Evolutionary conservation across 2,329 filamentous ascomycete species (phyloP), one percentile per base, ranked within the genome.

Genomic region (Nemania diffusa): DNA sequence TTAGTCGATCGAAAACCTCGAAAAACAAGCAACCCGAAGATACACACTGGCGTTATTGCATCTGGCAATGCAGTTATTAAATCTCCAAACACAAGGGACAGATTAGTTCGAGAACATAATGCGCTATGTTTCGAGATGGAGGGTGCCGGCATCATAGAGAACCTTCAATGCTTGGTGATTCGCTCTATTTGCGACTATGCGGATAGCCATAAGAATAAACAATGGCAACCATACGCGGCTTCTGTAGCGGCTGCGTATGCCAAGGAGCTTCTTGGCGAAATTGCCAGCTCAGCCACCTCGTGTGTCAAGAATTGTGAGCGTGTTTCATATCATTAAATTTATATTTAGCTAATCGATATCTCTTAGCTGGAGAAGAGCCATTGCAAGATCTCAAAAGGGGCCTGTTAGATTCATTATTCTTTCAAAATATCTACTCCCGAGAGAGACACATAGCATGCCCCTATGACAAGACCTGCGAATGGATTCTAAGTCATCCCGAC

Each of bases 401-500:
- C 22, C n/a, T 65, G 9, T 57, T 65, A 34, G 15, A 69, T 5
- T 67, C 71, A 3, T 62, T 75, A 13, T 50, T 26, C 1, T 75
- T 74, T 42, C 22, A 50, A 1, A 68, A 63, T 26, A 74, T 74
- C 15, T 48, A 70, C 22, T 44, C 69, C 3, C 69, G 73, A 5
- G 58, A 58, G 6, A 24, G 22, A 20, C 66, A 29, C 7, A 69
- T 75, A 17, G 68, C 67, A 24, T 40, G 2, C 2, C 56, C 72
- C 24, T 66, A 74, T 24, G 34, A 48, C 46, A 67, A 64, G 34
- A 73, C 73, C 56, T 71, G 72, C 63, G 24, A 69, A 51, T 77
- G 75, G 74, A 56, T 78, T 11, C 51, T 74, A 13, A 15, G 57
- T 5, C 74, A 62, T 32, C 50, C 62, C 0, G 50, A 74, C 22